A percentile compares a stretch with the other conserved stretches of the same genome.
phyloP scores from a whole-genome alignment of 139 green algal species.

The Yamagishiella unicocca region DNA sequence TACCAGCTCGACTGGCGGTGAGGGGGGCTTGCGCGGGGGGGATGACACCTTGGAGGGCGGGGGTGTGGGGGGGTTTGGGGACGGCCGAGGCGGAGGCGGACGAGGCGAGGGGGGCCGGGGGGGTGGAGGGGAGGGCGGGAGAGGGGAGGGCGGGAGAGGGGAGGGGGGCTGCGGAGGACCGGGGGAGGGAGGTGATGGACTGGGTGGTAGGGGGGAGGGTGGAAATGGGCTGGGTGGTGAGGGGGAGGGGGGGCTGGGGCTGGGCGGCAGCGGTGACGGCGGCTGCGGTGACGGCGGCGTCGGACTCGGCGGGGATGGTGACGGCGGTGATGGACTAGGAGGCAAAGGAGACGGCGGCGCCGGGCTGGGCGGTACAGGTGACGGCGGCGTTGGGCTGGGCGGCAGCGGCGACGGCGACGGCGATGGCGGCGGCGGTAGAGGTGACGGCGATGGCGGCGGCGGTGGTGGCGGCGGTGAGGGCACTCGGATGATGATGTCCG shows the following conservation, averaged over 20 bases:
- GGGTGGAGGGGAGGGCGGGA: background rate
- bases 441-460: background rate
- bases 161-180: background rate
- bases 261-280: background rate
- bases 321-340: background rate
- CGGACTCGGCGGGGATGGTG: background rate
- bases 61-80: background rate
- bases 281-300: background rate
- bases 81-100: background rate
- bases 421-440: background rate
- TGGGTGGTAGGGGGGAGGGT: background rate
- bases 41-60: background rate
- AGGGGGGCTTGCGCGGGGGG: background rate
- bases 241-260: background rate
- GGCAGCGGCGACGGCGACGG: background rate
- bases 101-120: background rate
- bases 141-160: background rate
- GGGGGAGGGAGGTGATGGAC: background rate
- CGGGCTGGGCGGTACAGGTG: background rate
- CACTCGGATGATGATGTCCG: background rate
- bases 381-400: background rate
- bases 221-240: background rate
- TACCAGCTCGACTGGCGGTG: background rate
- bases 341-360: too few species aligned
- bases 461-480: background rate